These are phyloP conservation scores for Trapa bicornis DNA, from an alignment of 345 rosid species.

Conservation along the genomic window DNA sequence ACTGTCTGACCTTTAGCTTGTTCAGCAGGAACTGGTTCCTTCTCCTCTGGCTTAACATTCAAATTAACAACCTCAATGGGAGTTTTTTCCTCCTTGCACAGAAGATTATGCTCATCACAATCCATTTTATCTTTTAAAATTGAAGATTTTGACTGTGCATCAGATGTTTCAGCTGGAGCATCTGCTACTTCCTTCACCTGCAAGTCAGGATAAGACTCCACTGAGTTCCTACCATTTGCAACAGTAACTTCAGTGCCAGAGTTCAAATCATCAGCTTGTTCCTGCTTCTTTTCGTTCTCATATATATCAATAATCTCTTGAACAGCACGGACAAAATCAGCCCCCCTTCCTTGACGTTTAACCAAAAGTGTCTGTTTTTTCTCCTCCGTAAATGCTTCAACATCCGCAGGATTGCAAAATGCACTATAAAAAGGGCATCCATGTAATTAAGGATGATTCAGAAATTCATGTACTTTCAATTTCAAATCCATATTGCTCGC, in stretches of 20 bases:
- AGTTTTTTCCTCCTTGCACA: slow-evolving; percentile 27
- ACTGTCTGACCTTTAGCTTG: slow-evolving; percentile 31
- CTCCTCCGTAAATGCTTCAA: slow-evolving; percentile 94
- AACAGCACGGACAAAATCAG: slow-evolving; percentile 89
- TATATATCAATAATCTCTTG: slow-evolving; percentile 77
- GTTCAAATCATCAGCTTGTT: slow-evolving; percentile 34
- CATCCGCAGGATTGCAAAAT: slow-evolving; percentile 83
- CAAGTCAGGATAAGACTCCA: slow-evolving; percentile 23
- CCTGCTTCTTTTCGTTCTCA: slow-evolving; percentile 59
- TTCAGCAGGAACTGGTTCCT: slow-evolving; percentile 28
- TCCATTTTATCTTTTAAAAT: slow-evolving; percentile 19
- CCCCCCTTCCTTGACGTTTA: slow-evolving; percentile 80
- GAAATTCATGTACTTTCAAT: background rate
- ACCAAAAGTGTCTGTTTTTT: slow-evolving; percentile 68
- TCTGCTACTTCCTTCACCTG: slow-evolving; percentile 31
- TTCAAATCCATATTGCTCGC: background rate
- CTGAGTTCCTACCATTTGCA: slow-evolving; percentile 40
- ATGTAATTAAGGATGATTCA: background rate
- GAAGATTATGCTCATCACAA: slow-evolving; percentile 21
- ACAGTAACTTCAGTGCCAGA: slow-evolving; percentile 27
- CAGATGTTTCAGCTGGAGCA: slow-evolving; percentile 30
- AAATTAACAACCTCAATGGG: slow-evolving; percentile 26
- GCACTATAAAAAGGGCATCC: slow-evolving; percentile 49
- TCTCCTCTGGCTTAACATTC: slow-evolving; percentile 23
- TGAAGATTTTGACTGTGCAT: slow-evolving; percentile 22